Evolutionary conservation across 78 protist genomes (phyloP).

Genomic region (Trichosphaerium sp.): DNA sequence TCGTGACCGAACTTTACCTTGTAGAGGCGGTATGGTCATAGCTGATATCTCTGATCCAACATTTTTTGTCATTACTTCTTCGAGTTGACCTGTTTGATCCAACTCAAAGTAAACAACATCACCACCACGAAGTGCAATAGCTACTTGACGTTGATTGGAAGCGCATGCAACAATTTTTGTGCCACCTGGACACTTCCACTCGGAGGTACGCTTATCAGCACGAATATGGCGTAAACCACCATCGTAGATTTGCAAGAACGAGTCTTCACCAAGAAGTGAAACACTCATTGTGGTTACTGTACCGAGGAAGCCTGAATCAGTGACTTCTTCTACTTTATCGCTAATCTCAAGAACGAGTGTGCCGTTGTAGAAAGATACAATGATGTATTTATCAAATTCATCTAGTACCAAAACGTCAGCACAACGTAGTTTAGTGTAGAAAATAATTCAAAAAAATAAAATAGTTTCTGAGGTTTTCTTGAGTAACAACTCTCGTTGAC

Average conservation of each 20-base stretch:
- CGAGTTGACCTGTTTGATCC: conserved; percentile 59
- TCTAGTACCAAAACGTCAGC: neutral
- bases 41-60: conserved; percentile 47
- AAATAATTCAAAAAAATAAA: too few relatives aligned
- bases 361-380: conserved; percentile 72
- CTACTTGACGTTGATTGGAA: conserved; percentile 62
- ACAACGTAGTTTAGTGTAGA: neutral
- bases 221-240: conserved; percentile 75
- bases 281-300: conserved; percentile 55
- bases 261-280: conserved; percentile 62
- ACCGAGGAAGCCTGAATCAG: conserved; percentile 70
- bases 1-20: conserved; percentile 47
- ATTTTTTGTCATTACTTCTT: conserved; percentile 56
- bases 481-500: too few relatives aligned
- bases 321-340: conserved; percentile 73
- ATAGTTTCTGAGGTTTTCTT: too few relatives aligned
- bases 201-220: conserved; percentile 55
- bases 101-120: conserved; percentile 91
- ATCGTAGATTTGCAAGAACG: conserved; percentile 75
- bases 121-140: conserved; percentile 67
- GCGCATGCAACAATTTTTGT: conserved; percentile 29
- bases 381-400: conserved; percentile 57
- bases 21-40: conserved; percentile 71
- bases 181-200: conserved; percentile 83
- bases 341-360: conserved; percentile 85